Evolutionary conservation across 208 protist genomes (phyloP), one percentile per base, ranked within the genome.

Genomic region (Crithidia thermophila): DNA sequence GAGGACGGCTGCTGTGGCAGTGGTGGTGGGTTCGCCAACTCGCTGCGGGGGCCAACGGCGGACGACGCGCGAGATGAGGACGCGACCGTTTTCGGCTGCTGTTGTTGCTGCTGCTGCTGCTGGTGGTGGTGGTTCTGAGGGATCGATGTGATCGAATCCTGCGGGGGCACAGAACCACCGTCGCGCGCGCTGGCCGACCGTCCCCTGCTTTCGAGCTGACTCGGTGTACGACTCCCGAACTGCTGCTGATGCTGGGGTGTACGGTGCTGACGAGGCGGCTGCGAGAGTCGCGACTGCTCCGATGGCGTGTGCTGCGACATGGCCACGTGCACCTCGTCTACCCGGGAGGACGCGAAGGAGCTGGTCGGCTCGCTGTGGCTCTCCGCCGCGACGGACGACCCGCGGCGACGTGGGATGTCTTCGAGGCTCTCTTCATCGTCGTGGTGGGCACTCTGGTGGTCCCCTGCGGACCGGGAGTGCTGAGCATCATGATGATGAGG

Each of bases 231-330:
- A 20, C 51, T 57, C 0, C 51, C 51, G 8, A 16, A 57, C 40
- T 64, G 67, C 31, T 72, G 43, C 49, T 63, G 36, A 3, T 53
- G 56, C 55, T 49, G 47, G 8, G 47, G 36, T 11, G 31, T 18
- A 37, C 25, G 57, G 28, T 9, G 30, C 13, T 60, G 53, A 9
- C 7, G 4, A 14, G 33, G 36, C n/a, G 53, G 36, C 20, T 28
- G 53, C 18, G 53, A 45, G 36, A 36, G 16, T 14, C 27, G 30
- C 3, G 52, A 59, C 2, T 18, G 51, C 31, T 57, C 31, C 8
- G 51, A 42, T 13, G 31, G 0, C 11, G 53, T 46, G 30, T n/a
- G 51, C 33, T 39, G 30, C 30, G 51, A 51, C 9, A 9, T 45
- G 13, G 10, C 25, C 16, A 3, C 4, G 34, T 30, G 2, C 25